These are phyloP conservation scores for Pichia exigua DNA, from an alignment of 805 yeast genomes.

Conservation along the genomic window DNA sequence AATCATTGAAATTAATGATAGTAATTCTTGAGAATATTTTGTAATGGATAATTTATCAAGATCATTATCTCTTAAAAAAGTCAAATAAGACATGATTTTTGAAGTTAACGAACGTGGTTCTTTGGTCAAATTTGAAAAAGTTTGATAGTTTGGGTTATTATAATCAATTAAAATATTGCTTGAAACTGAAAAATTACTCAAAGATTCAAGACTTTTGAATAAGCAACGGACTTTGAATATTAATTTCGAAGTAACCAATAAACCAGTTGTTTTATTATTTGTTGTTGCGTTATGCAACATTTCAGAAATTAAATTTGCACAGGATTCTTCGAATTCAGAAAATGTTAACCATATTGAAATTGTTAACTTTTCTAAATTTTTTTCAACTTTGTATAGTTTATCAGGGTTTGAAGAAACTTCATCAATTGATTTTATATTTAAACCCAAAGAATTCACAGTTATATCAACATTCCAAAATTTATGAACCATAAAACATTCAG, in stretches of 20 bases:
- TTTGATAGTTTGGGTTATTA: conserved; percentile 12
- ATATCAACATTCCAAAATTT: conserved; percentile 92
- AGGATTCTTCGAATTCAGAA: conserved; percentile 81
- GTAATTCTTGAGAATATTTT: conserved; percentile 51
- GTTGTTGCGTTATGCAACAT: conserved; percentile 82
- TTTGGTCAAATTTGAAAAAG: conserved; percentile 34
- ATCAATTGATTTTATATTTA: conserved; percentile 19
- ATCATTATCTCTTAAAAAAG: conserved; percentile 61
- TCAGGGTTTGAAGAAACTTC: conserved; percentile 36
- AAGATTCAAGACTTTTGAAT: conserved; percentile 63
- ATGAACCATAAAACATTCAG: conserved; percentile 96
- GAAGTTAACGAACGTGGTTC: conserved; percentile 87
- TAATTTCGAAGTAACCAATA: conserved; percentile 61
- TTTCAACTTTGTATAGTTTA: conserved; percentile 51
- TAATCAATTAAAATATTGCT: conserved; percentile 12
- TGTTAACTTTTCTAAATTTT: conserved; percentile 48
- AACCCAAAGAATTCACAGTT: conserved; percentile 51
- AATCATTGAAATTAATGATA: conserved; percentile 79
- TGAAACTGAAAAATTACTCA: conserved; percentile 19
- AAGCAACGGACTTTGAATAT: conserved; percentile 68
- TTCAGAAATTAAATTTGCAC: conserved; percentile 84
- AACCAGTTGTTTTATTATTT: conserved; percentile 60
- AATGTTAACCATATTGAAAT: conserved; percentile 77
- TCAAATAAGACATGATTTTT: conserved; percentile 82
- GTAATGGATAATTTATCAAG: conserved; percentile 27